Base-by-base conservation (phyloP, 2,329 filamentous ascomycete species). In the Aspergillus jensenii region DNA sequence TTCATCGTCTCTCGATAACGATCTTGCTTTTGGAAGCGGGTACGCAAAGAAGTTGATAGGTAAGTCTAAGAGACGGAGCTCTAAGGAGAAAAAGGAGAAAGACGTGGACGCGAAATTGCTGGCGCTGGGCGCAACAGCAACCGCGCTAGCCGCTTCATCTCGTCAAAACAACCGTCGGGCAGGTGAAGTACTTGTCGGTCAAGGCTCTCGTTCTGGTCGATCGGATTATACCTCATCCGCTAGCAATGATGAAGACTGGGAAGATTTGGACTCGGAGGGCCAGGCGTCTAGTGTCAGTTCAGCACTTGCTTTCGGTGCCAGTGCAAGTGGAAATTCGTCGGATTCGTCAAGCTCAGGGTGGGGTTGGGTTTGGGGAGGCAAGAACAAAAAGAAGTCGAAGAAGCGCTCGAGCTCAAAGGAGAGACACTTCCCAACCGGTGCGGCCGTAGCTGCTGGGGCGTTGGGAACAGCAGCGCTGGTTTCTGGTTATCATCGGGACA, bases 1-100 rank as follows among this genome's bases (percentile, higher is more conserved):
- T 1, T 87, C 85, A 2, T 89, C 86, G 0, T 88, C 86, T 1
- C 79, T 89, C 55, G 86, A 89, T 71, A 84, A 83, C 19, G 88
- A 90, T 68, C 75, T 90, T 59, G 87, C 87, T 9, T 90, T 89
- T 68, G 87, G 87, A 9, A 80, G 76, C 55, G 87, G 85, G 15
- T 87, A 72, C 37, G 59, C 75, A 2, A 72, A 69, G 37, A 73
- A 72, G 41, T 60, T 67, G 14, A 56, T 67, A 14, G 67, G 65
- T 47, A 80, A 79, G 60, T 73, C 75, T 49, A 68, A 65, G 21
- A 68, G 64, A 55, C 63, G 52, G 40, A 68, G 59, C 56, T 53
- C 56, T 2, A 58, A 52, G 40, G 46, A 44, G 33, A 58, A 48
- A 39, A 56, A 63, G 44, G 65, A 71, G 6, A 59, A 65, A 35